phyloP scores from a whole-genome alignment of 768 basidiomycete genomes.

The Mycena polygramma region DNA sequence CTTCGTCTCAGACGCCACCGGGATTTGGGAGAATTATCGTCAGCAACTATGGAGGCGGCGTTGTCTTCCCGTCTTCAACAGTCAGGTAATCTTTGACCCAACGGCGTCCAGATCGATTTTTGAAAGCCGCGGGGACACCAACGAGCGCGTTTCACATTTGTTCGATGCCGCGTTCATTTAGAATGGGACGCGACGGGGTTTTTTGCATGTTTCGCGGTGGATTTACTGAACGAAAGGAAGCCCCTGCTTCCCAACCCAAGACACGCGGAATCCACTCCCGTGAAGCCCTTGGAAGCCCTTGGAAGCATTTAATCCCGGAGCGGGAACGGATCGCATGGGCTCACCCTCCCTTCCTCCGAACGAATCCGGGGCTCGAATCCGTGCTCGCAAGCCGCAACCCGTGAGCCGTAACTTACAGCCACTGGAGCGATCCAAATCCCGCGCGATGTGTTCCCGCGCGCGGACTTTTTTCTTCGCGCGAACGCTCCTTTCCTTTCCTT shows the following conservation, averaged over 20 bases:
- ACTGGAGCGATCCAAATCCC: neutral
- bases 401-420: neutral
- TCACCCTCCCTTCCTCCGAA: neutral
- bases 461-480: neutral
- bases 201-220: neutral
- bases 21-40: too few species aligned
- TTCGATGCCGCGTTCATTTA: too few species aligned
- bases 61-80: too few species aligned
- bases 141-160: too few species aligned
- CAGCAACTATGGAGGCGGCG: too few species aligned
- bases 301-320: constrained; percentile 14
- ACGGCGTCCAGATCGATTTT: too few species aligned
- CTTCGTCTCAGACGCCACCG: too few species aligned
- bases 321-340: constrained; percentile 27
- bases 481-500: neutral
- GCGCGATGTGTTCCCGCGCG: constrained; percentile 18
- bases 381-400: too few species aligned
- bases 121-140: too few species aligned
- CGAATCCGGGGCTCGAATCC: neutral
- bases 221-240: neutral
- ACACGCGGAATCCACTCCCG: too few species aligned
- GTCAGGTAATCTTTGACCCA: too few species aligned
- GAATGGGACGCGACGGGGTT: neutral
- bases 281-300: too few species aligned
- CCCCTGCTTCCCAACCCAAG: neutral